Conservation (phyloP, 176 grass and related monocot species). For the Secale cereale region DNA sequence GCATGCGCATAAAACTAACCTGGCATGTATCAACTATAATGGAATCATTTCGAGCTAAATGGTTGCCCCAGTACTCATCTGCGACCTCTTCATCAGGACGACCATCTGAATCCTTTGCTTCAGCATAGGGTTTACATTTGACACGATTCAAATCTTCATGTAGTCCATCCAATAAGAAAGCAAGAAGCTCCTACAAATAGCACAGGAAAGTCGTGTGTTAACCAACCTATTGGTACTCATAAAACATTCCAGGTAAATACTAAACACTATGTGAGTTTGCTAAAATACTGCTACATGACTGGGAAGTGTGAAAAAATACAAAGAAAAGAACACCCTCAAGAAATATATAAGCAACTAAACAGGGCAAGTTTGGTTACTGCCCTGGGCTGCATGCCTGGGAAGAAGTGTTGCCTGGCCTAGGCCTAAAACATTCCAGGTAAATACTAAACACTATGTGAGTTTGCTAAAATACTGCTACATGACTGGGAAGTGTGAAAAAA, state of each 20-base stretch:
- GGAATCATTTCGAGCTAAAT: constrained; percentile 97
- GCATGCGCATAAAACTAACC: constrained; percentile 44
- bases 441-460: too few relatives aligned
- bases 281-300: neutral
- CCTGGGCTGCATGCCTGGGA: neutral
- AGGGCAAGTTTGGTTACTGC: neutral
- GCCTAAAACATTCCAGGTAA: too few relatives aligned
- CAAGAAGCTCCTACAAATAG: constrained; percentile 78
- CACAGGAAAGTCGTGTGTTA: neutral
- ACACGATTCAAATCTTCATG: constrained; percentile 99
- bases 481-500: neutral
- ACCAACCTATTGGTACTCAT: neutral
- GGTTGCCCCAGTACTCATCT: constrained; percentile 92
- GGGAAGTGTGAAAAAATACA: neutral
- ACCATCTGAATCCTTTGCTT: constrained; percentile 80
- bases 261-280: constrained; percentile 34
- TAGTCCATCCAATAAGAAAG: constrained; percentile 97
- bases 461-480: too few relatives aligned
- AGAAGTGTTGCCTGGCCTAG: neutral
- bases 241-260: neutral
- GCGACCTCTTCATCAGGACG: constrained; percentile 81
- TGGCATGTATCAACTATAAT: constrained; percentile 98
- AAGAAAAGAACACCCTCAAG: neutral
- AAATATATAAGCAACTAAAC: neutral
- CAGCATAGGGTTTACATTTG: constrained; percentile 83